Conservation (phyloP, 108 stramenopile genomes). For the Mediolabrus comicus region DNA sequence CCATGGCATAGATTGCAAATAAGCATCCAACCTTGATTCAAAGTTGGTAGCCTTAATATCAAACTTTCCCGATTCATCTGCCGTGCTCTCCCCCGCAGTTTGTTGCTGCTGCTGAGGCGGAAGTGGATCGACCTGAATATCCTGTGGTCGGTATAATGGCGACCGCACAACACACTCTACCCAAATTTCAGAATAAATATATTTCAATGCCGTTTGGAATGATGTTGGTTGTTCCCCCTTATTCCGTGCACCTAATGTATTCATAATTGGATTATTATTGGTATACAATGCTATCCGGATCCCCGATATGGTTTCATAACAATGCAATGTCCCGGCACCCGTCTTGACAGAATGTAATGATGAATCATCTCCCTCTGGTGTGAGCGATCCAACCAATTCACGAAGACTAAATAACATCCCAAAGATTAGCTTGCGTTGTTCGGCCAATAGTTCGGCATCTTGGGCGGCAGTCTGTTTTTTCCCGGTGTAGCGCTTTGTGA, state of each 20-base stretch:
- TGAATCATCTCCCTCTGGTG: slow-evolving; percentile 51
- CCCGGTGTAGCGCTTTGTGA: slow-evolving; percentile 75
- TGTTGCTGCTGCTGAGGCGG: neutral
- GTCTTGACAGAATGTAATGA: slow-evolving; percentile 76
- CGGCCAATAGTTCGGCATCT: slow-evolving; percentile 71
- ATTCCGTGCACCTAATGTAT: slow-evolving; percentile 31
- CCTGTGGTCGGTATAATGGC: slow-evolving; percentile 72
- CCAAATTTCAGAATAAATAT: slow-evolving; percentile 89
- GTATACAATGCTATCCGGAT: slow-evolving; percentile 84
- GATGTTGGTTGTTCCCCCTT: slow-evolving; percentile 38
- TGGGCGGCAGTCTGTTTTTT: slow-evolving; percentile 21
- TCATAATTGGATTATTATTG: slow-evolving; percentile 54
- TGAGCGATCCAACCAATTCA: slow-evolving; percentile 74
- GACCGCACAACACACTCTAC: slow-evolving; percentile 80
- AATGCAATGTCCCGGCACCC: slow-evolving; percentile 78
- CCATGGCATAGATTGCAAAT: slow-evolving; percentile 78
- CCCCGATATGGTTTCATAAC: slow-evolving; percentile 81
- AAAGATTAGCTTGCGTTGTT: slow-evolving; percentile 88
- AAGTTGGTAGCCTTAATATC: slow-evolving; percentile 75
- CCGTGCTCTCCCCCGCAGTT: slow-evolving; percentile 11
- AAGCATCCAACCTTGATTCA: slow-evolving; percentile 75
- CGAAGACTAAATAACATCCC: slow-evolving; percentile 87
- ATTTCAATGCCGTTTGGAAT: slow-evolving; percentile 64
- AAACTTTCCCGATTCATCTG: slow-evolving; percentile 28
- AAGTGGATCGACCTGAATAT: slow-evolving; percentile 36